Evolutionary conservation across 129 eudicot species (phyloP), one percentile per base, ranked within the genome.

Genomic region (Kitagawia praeruptora): DNA sequence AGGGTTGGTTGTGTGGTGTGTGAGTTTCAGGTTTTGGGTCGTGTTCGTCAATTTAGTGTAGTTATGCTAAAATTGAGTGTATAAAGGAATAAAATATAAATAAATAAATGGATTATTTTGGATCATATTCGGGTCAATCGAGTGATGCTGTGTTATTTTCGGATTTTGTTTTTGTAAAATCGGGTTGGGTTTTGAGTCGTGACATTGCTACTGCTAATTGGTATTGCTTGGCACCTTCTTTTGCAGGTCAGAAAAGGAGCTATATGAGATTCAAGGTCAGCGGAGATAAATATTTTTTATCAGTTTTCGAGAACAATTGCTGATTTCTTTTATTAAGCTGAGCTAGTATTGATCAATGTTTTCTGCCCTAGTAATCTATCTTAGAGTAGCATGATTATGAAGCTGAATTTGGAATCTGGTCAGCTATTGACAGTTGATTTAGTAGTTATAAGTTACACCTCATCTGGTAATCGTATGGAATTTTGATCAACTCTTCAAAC

Each of bases 191-290:
- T 51, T 40, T 44, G 8, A 74, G 78, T 48, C 54, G 74, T 58
- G 46, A 6, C 21, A 71, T 61, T 31, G 74, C 66, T 75, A 34
- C 23, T 69, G 82, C 75, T 84, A 78, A 79, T 81, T 11, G 80
- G 53, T 82, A 27, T 80, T 86, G 75, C 76, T 49, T 89, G 88
- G 83, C 89, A 88, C 69, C 86, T 80, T 86, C 83, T 96, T 90
- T 93, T 82, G 89, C 99, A 96, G 99, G 99, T 96, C 99, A 85
- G 97, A 96, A 89, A 93, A 92, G 97, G 99, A 96, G 89, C 93
- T 96, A 14, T 64, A 78, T 84, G 93, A 90, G 88, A 85, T 96
- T 90, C 93, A 89, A 86, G 99, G 99, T 96, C 81, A 41, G 89
- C 88, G 28, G n/a, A n/a, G 61, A 78, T 31, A 15, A 34, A 31